Conservation (phyloP, 202 grass and related monocot genomes). For the Elaeis oleifera region DNA sequence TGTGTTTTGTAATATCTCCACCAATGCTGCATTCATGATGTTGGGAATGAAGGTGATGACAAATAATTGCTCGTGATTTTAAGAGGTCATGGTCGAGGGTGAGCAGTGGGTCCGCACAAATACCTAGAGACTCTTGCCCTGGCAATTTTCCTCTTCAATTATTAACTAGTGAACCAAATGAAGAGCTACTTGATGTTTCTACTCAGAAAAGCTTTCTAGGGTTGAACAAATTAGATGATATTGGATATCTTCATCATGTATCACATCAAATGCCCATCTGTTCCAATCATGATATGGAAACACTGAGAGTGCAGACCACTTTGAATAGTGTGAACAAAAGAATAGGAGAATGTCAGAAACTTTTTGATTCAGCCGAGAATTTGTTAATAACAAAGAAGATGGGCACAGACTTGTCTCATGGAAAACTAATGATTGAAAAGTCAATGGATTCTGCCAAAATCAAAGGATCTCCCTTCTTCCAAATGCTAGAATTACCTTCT, state of each 20-base stretch:
- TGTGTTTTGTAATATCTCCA: conserved; percentile 11
- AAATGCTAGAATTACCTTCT: conserved; percentile 39
- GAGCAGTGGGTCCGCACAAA: conserved; percentile 15
- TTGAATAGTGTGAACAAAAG: conserved; percentile 17
- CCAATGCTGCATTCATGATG: background rate
- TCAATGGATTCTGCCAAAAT: conserved; percentile 17
- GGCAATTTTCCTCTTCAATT: conserved; percentile 9
- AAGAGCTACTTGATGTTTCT: conserved; percentile 14
- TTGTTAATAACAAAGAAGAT: conserved; percentile 14
- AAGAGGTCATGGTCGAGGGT: conserved; percentile 20
- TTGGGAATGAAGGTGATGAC: conserved; percentile 18
- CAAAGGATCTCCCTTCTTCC: conserved; percentile 35
- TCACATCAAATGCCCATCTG: conserved; percentile 1
- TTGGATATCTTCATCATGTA: conserved; percentile 2
- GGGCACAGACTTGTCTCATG: conserved; percentile 10
- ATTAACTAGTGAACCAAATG: conserved; percentile 15
- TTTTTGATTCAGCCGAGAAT: conserved; percentile 17
- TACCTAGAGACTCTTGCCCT: conserved; percentile 7
- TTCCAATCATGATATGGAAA: background rate
- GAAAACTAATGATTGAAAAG: background rate
- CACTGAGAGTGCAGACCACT: conserved; percentile 15
- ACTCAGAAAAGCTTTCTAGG: background rate
- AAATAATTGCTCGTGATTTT: conserved; percentile 3
- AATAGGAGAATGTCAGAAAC: conserved; percentile 9
- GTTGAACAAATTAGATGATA: conserved; percentile 11